Conservation (phyloP, 225 moss, liverwort and hornwort species). For the Sphagnum tenellum region DNA sequence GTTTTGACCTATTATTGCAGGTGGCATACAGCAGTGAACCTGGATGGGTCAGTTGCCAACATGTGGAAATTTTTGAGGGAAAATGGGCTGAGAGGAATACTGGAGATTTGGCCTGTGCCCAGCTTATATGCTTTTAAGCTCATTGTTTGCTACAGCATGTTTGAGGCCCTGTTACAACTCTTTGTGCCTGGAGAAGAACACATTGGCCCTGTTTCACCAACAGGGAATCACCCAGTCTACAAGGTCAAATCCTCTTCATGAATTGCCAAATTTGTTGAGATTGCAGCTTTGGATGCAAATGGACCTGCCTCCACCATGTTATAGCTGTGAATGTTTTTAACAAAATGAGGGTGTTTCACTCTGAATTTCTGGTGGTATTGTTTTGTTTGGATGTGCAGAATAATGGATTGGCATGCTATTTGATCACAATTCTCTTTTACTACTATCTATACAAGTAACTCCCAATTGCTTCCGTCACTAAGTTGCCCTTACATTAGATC, state of each 20-base stretch:
- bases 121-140: conserved; percentile 46
- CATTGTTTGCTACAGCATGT: conserved; percentile 54
- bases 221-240: conserved; percentile 86
- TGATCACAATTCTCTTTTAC: conserved; percentile 59
- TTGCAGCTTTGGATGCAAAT: too few species aligned
- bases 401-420: conserved; percentile 72
- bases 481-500: too few species aligned
- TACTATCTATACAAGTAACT: conserved; percentile 67
- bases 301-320: too few species aligned
- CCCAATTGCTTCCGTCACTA: background rate
- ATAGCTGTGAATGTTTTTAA: too few species aligned
- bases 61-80: conserved; percentile 34
- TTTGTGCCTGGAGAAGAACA: conserved; percentile 67
- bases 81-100: conserved; percentile 43
- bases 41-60: conserved; percentile 61
- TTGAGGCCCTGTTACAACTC: conserved; percentile 84
- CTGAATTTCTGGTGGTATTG: too few species aligned
- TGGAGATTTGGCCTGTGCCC: conserved; percentile 67
- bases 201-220: conserved; percentile 74
- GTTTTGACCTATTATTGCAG: conserved; percentile 14
- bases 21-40: conserved; percentile 83
- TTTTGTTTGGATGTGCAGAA: conserved; percentile 31
- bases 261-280: background rate
- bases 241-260: conserved; percentile 33
- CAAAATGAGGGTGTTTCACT: too few species aligned